Conservation (phyloP, 805 yeast species). For the Ogataea paradorogensis region DNA sequence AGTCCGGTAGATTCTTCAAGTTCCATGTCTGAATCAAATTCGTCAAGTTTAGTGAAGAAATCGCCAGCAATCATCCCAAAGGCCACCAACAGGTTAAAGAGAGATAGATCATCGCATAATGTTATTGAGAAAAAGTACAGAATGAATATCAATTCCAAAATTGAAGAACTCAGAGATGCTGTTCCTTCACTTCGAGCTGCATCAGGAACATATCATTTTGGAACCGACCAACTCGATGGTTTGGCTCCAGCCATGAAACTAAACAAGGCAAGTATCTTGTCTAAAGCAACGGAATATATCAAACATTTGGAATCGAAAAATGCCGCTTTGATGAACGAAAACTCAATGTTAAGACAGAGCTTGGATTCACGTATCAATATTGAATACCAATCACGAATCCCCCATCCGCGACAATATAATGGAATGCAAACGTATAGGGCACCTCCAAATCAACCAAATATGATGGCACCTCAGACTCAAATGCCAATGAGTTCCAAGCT, state of each 20-base stretch:
- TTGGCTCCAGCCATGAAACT: conserved; percentile 70
- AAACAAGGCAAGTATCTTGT: conserved; percentile 73
- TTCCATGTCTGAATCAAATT: conserved; percentile 13
- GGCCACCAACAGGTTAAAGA: conserved; percentile 44
- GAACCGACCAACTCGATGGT: conserved; percentile 61
- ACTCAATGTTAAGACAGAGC: conserved; percentile 41
- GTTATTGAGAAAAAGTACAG: conserved; percentile 80
- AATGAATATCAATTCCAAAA: conserved; percentile 71
- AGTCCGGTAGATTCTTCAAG: conserved; percentile 18
- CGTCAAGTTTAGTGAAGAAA: not conserved
- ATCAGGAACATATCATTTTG: conserved; percentile 34
- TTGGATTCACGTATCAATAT: conserved; percentile 16
- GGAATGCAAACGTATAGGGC: not conserved
- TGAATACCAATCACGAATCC: conserved; percentile 7
- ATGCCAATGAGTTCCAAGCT: conserved; percentile 27
- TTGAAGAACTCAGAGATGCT: conserved; percentile 65
- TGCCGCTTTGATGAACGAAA: conserved; percentile 47
- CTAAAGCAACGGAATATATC: conserved; percentile 80
- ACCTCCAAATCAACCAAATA: not conserved
- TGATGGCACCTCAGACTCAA: conserved; percentile 2
- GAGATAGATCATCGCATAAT: conserved; percentile 65
- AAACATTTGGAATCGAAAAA: conserved; percentile 66
- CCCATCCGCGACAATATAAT: not conserved
- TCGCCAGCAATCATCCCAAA: conserved; percentile 15
- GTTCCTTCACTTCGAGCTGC: conserved; percentile 76